Percentiles rank a stretch among this genome's conserved stretches.
phyloP scores from a whole-genome alignment of 2,329 filamentous ascomycete species.

The Colletotrichum musae region DNA sequence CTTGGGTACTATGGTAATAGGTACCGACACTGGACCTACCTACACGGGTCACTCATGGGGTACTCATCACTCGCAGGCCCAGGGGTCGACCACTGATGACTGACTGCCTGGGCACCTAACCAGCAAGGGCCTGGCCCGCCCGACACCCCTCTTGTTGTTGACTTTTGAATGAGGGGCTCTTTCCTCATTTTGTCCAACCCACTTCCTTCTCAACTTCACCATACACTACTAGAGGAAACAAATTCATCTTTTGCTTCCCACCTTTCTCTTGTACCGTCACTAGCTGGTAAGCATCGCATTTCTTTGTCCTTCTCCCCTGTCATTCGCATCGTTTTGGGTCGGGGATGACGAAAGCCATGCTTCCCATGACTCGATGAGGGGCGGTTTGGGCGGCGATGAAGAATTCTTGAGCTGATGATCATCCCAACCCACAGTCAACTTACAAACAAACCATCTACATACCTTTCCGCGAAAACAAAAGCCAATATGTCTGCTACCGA shows the following conservation, averaged over 20 bases:
- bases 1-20: no score
- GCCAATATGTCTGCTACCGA: conserved; percentile 64
- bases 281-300: conserved; percentile 30
- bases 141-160: conserved; percentile 42
- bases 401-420: conserved; percentile 31
- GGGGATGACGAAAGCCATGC: conserved; percentile 15
- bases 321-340: background rate
- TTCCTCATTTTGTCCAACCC: conserved; percentile 42
- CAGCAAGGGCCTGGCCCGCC: conserved; percentile 41
- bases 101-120: conserved; percentile 36
- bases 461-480: conserved; percentile 19
- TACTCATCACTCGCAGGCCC: conserved; percentile 8
- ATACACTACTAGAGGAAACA: conserved; percentile 32
- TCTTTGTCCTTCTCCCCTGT: conserved; percentile 3
- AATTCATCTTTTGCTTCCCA: conserved; percentile 38
- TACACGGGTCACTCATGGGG: background rate
- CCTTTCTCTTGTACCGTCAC: conserved; percentile 33
- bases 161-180: conserved; percentile 43
- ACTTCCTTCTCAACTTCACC: conserved; percentile 39
- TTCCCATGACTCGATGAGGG: conserved; percentile 31
- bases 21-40: no score
- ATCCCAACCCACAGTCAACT: conserved; percentile 18
- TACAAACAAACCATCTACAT: conserved; percentile 18
- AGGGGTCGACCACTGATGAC: conserved; percentile 22
- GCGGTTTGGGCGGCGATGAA: conserved; percentile 35